phyloP scores from a whole-genome alignment of 306 rosid species.

The Amphicarpaea edgeworthii region DNA sequence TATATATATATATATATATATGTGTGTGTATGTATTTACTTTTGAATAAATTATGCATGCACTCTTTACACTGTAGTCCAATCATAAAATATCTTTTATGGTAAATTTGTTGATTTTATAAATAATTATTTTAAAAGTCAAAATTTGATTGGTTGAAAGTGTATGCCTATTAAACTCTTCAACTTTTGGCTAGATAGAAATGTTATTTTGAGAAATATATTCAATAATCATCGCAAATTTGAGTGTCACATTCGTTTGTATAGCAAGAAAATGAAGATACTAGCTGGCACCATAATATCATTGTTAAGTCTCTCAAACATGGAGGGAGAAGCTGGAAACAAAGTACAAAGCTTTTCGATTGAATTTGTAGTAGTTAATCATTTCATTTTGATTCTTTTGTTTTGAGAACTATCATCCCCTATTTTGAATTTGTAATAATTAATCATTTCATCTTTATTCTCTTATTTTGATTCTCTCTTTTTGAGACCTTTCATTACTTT shows the following conservation, averaged over 20 bases:
- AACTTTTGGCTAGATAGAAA: neutral
- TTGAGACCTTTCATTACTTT: too few species aligned
- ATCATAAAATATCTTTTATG: neutral
- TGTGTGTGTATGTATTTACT: too few species aligned
- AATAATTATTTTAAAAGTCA: neutral
- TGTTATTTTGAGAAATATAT: neutral
- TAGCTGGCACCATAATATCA: too few species aligned
- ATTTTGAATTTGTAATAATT: too few species aligned
- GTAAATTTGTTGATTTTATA: neutral
- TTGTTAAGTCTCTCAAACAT: too few species aligned
- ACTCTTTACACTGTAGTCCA: neutral
- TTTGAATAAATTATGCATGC: neutral
- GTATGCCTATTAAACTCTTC: neutral
- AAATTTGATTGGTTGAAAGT: neutral
- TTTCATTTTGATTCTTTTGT: too few species aligned
- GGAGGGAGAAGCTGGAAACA: slow-evolving; percentile 65
- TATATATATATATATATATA: too few species aligned
- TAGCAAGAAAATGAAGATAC: slow-evolving; percentile 76
- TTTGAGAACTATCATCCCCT: too few species aligned
- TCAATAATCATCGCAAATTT: slow-evolving; percentile 17
- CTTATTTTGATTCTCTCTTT: too few species aligned
- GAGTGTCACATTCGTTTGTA: slow-evolving; percentile 1
- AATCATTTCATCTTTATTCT: too few species aligned
- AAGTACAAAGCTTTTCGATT: too few species aligned
- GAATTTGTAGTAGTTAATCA: too few species aligned